Evolutionary conservation across 805 yeast genomes (phyloP).

Genomic region (Kregervanrija fluxuum): DNA sequence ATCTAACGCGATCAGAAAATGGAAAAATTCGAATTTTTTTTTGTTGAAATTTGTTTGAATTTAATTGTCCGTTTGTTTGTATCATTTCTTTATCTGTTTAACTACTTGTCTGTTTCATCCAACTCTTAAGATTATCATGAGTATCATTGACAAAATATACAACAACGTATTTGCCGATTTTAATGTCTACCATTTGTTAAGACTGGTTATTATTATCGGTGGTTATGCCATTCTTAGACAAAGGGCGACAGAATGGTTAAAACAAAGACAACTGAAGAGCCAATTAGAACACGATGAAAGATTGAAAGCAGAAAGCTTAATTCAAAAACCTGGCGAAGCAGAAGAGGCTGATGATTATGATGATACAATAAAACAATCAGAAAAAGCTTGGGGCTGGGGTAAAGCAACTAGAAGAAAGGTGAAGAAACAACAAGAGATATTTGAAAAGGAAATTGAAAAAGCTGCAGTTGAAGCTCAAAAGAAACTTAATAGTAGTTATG

Average conservation of each 20-base stretch:
- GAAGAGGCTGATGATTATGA: slow-evolving; percentile 16
- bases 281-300: slow-evolving; percentile 42
- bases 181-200: slow-evolving; percentile 38
- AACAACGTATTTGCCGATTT: slow-evolving; percentile 30
- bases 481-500: slow-evolving; percentile 20
- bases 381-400: slow-evolving; percentile 70
- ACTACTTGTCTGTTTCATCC: background rate
- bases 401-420: slow-evolving; percentile 59
- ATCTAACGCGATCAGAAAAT: background rate
- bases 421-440: slow-evolving; percentile 44
- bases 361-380: slow-evolving; percentile 26
- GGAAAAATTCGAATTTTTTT: background rate
- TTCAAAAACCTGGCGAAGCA: slow-evolving; percentile 24
- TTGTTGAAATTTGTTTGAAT: background rate
- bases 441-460: slow-evolving; percentile 41
- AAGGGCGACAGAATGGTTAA: slow-evolving; percentile 48
- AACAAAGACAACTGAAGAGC: slow-evolving; percentile 42
- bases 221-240: slow-evolving; percentile 56
- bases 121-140: background rate
- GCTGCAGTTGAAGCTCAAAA: slow-evolving; percentile 31
- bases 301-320: slow-evolving; percentile 29
- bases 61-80: background rate
- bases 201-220: slow-evolving; percentile 47
- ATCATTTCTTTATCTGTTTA: background rate
- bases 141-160: slow-evolving; percentile 5